phyloP scores from a whole-genome alignment of 495 filamentous ascomycete species.

The Daldinia concentrica region DNA sequence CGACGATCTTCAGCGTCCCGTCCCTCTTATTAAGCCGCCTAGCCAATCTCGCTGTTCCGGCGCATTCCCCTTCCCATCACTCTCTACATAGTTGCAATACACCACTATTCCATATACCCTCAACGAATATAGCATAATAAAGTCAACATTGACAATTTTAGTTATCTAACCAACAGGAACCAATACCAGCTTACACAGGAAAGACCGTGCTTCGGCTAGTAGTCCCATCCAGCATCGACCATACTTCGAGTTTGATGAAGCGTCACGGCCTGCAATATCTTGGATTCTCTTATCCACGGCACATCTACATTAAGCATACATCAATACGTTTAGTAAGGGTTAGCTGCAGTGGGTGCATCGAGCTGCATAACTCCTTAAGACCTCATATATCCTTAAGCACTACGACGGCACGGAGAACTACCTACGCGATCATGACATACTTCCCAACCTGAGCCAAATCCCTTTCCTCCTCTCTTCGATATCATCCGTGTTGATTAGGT shows the following conservation, averaged over 20 bases:
- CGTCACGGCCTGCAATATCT: slow-evolving; percentile 7
- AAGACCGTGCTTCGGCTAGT: not conserved
- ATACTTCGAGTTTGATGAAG: slow-evolving; percentile 24
- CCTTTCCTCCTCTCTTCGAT: slow-evolving; percentile 7
- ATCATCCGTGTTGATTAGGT: slow-evolving; percentile 11
- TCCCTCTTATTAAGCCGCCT: slow-evolving; percentile 35
- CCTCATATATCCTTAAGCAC: not conserved
- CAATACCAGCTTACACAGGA: not conserved
- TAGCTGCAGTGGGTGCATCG: not conserved
- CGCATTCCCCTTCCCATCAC: slow-evolving; percentile 17
- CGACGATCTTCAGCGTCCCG: slow-evolving; percentile 29
- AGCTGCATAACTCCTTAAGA: not conserved
- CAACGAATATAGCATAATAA: not conserved
- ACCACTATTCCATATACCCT: slow-evolving; percentile 5
- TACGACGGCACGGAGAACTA: slow-evolving; percentile 14
- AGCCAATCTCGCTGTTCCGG: slow-evolving; percentile 28
- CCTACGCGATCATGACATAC: slow-evolving; percentile 40
- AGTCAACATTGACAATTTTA: slow-evolving; percentile 10
- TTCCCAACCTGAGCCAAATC: slow-evolving; percentile 33
- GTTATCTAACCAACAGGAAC: not conserved
- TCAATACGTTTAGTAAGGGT: slow-evolving; percentile 2
- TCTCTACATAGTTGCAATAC: slow-evolving; percentile 8
- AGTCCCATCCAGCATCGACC: not conserved
- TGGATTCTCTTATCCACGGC: slow-evolving; percentile 3
- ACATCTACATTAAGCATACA: slow-evolving; percentile 2